Evolutionary conservation across 805 yeast species (phyloP).

Genomic region (Cyberlindnera nakhonratchasimensis): DNA sequence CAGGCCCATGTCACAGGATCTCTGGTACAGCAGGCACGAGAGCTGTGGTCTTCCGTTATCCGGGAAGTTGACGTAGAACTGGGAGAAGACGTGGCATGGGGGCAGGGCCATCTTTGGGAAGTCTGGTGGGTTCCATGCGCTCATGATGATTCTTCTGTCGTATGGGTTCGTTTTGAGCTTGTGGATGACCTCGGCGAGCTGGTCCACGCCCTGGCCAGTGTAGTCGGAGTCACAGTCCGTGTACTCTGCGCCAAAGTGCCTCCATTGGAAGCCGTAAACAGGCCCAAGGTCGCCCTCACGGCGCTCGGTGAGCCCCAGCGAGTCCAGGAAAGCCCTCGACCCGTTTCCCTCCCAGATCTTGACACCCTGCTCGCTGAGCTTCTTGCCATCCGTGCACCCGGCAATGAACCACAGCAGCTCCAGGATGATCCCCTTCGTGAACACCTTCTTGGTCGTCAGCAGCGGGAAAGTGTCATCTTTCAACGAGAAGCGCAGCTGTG

Average conservation of each 20-base stretch:
- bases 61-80: conserved; percentile 91
- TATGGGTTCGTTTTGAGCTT: conserved; percentile 85
- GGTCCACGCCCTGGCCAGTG: conserved; percentile 86
- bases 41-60: conserved; percentile 57
- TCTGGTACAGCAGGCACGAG: conserved; percentile 87
- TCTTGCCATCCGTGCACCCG: conserved; percentile 86
- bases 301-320: conserved; percentile 72
- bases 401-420: conserved; percentile 91
- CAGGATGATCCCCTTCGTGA: conserved; percentile 81
- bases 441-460: conserved; percentile 89
- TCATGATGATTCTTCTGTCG: conserved; percentile 89
- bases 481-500: conserved; percentile 82
- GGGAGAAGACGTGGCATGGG: conserved; percentile 96
- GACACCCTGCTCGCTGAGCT: conserved; percentile 78
- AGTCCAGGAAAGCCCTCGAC: conserved; percentile 83
- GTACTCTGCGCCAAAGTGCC: conserved; percentile 97
- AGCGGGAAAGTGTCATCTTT: conserved; percentile 76
- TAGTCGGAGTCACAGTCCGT: conserved; percentile 84
- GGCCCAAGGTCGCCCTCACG: conserved; percentile 97
- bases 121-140: conserved; percentile 99
- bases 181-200: conserved; percentile 72
- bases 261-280: conserved; percentile 98
- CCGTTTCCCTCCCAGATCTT: conserved; percentile 99
- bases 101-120: conserved; percentile 94
- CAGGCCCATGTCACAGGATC: conserved; percentile 99